Percentiles rank a stretch among this genome's conserved stretches.
Evolutionary conservation across 495 filamentous ascomycete species (phyloP).

Genomic region (Aspergillus panamensis): DNA sequence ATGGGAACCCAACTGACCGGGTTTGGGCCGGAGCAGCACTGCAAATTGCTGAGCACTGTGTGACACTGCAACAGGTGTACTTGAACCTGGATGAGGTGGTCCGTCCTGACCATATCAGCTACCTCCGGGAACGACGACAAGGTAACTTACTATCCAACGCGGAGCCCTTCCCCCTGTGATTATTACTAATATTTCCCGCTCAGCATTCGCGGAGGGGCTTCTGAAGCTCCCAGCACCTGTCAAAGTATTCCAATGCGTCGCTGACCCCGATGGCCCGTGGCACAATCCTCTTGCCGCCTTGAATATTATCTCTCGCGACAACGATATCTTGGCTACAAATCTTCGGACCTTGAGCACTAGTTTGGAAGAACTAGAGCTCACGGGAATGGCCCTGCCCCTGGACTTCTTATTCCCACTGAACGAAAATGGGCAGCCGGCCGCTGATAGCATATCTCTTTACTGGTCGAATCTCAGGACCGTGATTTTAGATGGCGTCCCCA

Average conservation of each 20-base stretch:
- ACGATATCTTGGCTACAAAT: neutral
- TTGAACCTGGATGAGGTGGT: neutral
- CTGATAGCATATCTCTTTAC: slow-evolving; percentile 1
- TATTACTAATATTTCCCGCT: neutral
- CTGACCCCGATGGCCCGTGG: neutral
- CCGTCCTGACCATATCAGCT: neutral
- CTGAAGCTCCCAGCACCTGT: neutral
- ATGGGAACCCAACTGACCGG: neutral
- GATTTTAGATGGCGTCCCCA: neutral
- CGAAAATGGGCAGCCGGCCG: neutral
- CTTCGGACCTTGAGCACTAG: neutral
- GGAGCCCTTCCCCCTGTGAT: neutral
- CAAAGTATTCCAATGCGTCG: neutral
- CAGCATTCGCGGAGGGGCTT: neutral
- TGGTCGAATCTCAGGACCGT: slow-evolving; percentile 4
- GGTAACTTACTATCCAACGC: too few species aligned
- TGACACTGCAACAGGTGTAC: neutral
- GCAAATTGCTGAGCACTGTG: neutral
- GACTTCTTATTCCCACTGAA: slow-evolving; percentile 7
- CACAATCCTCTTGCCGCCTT: neutral
- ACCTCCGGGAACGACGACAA: neutral
- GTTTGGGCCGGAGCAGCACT: neutral
- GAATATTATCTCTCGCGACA: neutral
- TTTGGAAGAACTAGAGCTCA: neutral
- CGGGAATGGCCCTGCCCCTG: neutral